Percentiles rank a stretch among this genome's conserved stretches.
phyloP scores from a whole-genome alignment of 495 filamentous ascomycete species.

The Lophiotrema nucula region DNA sequence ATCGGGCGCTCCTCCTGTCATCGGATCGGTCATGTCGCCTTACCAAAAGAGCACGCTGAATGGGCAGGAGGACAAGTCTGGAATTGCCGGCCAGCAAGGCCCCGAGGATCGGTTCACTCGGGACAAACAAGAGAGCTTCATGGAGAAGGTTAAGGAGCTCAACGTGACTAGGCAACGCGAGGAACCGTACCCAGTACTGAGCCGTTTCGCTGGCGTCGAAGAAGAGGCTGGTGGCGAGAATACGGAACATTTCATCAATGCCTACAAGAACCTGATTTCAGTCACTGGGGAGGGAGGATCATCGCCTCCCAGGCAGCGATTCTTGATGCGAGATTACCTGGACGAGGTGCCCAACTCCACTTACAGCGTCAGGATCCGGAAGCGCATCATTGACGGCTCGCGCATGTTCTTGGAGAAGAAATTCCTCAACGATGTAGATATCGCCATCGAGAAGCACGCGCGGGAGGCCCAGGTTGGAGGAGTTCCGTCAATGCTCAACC shows the following conservation, averaged over 20 bases:
- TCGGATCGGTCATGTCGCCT: conserved; percentile 71
- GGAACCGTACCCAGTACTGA: conserved; percentile 64
- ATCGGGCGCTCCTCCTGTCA: conserved; percentile 72
- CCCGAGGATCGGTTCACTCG: conserved; percentile 70
- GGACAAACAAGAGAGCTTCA: conserved; percentile 76
- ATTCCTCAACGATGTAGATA: conserved; percentile 71
- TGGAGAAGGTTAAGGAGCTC: conserved; percentile 71
- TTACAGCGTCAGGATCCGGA: conserved; percentile 61
- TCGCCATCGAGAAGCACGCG: conserved; percentile 74
- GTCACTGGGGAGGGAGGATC: conserved; percentile 60
- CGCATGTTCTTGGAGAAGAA: conserved; percentile 69
- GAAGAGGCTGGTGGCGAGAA: conserved; percentile 54
- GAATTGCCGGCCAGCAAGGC: conserved; percentile 44
- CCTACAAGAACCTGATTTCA: conserved; percentile 72
- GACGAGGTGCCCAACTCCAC: conserved; percentile 65
- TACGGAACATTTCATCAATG: conserved; percentile 63
- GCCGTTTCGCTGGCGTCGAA: conserved; percentile 72
- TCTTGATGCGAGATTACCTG: conserved; percentile 70
- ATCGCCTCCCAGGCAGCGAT: conserved; percentile 61
- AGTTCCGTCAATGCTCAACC: conserved; percentile 79
- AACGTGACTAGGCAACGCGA: conserved; percentile 69
- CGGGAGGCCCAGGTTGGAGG: conserved; percentile 87
- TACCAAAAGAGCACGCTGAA: conserved; percentile 15
- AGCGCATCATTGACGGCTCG: conserved; percentile 74
- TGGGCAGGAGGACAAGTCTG: conserved; percentile 57